Conservation (phyloP, 1,284 basidiomycete species). For the Coniophora puteana region DNA sequence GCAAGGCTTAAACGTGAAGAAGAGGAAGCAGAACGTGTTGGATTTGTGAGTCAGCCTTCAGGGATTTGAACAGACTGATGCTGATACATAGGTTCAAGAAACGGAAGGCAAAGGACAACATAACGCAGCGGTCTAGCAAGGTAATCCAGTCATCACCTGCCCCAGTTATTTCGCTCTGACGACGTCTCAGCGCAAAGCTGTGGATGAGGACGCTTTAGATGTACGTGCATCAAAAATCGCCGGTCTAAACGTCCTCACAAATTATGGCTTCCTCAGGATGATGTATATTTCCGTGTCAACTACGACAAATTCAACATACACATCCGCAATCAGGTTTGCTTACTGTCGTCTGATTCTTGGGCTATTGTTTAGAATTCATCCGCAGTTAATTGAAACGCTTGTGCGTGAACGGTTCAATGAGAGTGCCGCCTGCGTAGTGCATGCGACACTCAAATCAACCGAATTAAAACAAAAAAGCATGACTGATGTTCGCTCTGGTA, state of each 20-base stretch:
- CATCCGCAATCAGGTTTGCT: slow-evolving; percentile 78
- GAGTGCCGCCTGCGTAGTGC: slow-evolving; percentile 67
- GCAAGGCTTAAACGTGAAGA: slow-evolving; percentile 65
- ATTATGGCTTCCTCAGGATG: slow-evolving; percentile 46
- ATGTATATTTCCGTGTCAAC: slow-evolving; percentile 81
- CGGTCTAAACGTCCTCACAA: background rate
- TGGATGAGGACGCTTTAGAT: slow-evolving; percentile 61
- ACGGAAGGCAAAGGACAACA: slow-evolving; percentile 51
- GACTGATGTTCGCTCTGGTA: slow-evolving; percentile 64
- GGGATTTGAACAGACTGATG: background rate
- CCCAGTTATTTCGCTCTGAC: slow-evolving; percentile 6
- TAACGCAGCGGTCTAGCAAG: slow-evolving; percentile 45
- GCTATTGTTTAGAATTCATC: slow-evolving; percentile 11
- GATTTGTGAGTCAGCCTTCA: slow-evolving; percentile 49
- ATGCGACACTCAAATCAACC: slow-evolving; percentile 66
- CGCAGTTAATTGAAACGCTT: slow-evolving; percentile 71
- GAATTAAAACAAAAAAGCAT: slow-evolving; percentile 61
- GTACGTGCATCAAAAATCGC: slow-evolving; percentile 36
- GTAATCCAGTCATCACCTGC: slow-evolving; percentile 26
- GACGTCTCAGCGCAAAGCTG: slow-evolving; percentile 46
- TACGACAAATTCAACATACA: slow-evolving; percentile 86
- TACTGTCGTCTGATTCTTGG: slow-evolving; percentile 2
- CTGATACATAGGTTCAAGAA: slow-evolving; percentile 41
- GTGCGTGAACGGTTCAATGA: slow-evolving; percentile 78
- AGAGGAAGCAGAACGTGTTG: slow-evolving; percentile 66